Base-by-base conservation (phyloP, 306 rosid species). In the Ormosia semicastrata region DNA sequence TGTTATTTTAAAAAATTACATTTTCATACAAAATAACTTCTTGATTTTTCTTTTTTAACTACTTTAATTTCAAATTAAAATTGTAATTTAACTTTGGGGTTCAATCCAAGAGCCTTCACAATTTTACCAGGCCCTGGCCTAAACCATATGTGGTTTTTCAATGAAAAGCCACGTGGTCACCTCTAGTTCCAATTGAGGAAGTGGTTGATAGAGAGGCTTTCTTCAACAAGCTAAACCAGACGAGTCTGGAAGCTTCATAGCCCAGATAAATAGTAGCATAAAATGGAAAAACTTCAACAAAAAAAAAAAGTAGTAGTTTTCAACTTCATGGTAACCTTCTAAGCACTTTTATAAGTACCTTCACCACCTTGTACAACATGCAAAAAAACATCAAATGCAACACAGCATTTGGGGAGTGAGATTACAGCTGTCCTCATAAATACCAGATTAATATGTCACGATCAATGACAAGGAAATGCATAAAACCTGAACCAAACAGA, bases 401-500 rank as follows among this genome's bases (percentile, higher is more conserved):
- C 37, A 6, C 40, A 40, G 32, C 47, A 58, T 65, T 71, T 8
- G 72, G 46, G 34, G 57, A 18, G 13, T 66, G 66, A 37, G 33
- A 75, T 14, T 71, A 13, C 29, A 41, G 46, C 32, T 36, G 59
- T 41, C 40, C 33, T 74, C 65, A 40, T 39, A 68, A 77, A 73
- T 12, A 59, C 37, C 82, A 46, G 60, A 66, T 32, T 53, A 65
- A 11, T 60, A 32, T 30, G 40, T 63, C 50, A 17, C 2, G 29
- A 56, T 15, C 50, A 49, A 18, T 56, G 37, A 54, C 8, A 40
- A 56, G 24, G 71, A 76, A 86, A 77, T 47, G 78, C 64, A 60
- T 49, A 75, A 15, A 75, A 81, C 79, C 73, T 54, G 50, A 85
- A 83, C 39, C 68, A 41, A 68, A 70, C 10, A 54, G 57, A 64